phyloP scores from a whole-genome alignment of 1,139 yeast genomes.

The Yamadazyma trypodendri region DNA sequence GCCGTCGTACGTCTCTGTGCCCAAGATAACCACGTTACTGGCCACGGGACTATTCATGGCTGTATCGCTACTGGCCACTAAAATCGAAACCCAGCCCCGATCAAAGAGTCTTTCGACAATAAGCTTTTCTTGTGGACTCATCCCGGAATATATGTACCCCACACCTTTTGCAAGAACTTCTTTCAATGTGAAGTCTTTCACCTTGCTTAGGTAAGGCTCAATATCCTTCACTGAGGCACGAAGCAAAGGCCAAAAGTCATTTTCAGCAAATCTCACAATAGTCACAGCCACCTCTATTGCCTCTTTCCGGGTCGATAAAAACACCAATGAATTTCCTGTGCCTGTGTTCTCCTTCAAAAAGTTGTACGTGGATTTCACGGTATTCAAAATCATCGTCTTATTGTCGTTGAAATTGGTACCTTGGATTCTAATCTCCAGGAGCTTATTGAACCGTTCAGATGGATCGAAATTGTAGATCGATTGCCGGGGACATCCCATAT shows the following conservation, averaged over 20 bases:
- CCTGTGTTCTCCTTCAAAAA: constrained; percentile 23
- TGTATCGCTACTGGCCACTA: constrained; percentile 61
- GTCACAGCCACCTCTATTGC: constrained; percentile 53
- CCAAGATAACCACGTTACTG: constrained; percentile 57
- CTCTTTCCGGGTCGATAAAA: constrained; percentile 55
- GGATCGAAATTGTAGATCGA: constrained; percentile 72
- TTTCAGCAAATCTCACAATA: constrained; percentile 34
- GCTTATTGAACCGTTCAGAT: constrained; percentile 51
- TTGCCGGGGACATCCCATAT: constrained; percentile 71
- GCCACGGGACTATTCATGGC: constrained; percentile 53
- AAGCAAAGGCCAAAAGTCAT: constrained; percentile 26
- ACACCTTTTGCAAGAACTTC: constrained; percentile 59
- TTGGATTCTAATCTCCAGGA: constrained; percentile 60
- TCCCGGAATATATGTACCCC: constrained; percentile 60
- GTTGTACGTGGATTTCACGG: constrained; percentile 37
- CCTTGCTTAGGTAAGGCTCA: constrained; percentile 39
- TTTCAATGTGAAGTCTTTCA: constrained; percentile 48
- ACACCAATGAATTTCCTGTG: constrained; percentile 44
- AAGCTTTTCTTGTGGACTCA: constrained; percentile 53
- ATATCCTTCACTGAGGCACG: constrained; percentile 31
- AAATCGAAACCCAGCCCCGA: constrained; percentile 47
- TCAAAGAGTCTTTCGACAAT: constrained; percentile 55
- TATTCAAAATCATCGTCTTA: constrained; percentile 9
- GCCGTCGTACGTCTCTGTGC: constrained; percentile 74
- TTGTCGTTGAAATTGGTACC: constrained; percentile 10